Evolutionary conservation across 805 yeast species (phyloP).

Genomic region (Candida sanyiensis): DNA sequence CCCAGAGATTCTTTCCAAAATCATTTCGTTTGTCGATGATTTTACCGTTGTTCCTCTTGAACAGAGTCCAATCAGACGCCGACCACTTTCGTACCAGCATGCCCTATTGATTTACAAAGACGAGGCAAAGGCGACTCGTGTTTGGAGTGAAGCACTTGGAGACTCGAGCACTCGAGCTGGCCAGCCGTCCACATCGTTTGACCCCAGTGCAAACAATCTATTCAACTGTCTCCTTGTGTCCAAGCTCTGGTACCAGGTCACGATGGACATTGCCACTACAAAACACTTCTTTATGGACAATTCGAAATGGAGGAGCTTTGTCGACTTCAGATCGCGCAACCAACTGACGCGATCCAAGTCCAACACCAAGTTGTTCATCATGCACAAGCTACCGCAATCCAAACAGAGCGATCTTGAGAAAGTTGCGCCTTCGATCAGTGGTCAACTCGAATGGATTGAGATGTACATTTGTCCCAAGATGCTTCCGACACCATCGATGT

Average conservation of each 20-base stretch:
- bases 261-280: slow-evolving; percentile 49
- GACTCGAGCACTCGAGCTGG: slow-evolving; percentile 16
- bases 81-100: slow-evolving; percentile 63
- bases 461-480: slow-evolving; percentile 76
- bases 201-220: slow-evolving; percentile 29
- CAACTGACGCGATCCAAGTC: slow-evolving; percentile 19
- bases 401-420: slow-evolving; percentile 48
- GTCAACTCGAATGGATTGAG: slow-evolving; percentile 61
- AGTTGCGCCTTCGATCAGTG: slow-evolving; percentile 40
- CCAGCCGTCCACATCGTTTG: slow-evolving; percentile 16
- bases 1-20: slow-evolving; percentile 68
- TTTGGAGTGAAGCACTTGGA: slow-evolving; percentile 34
- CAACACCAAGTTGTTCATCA: slow-evolving; percentile 45
- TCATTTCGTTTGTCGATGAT: slow-evolving; percentile 55
- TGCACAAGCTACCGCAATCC: slow-evolving; percentile 58
- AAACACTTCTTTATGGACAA: slow-evolving; percentile 51
- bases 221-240: slow-evolving; percentile 65
- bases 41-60: slow-evolving; percentile 58
- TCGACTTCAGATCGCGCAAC: slow-evolving; percentile 11
- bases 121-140: slow-evolving; percentile 38
- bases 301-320: slow-evolving; percentile 38
- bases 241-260: slow-evolving; percentile 53
- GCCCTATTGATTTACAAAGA: slow-evolving; percentile 62
- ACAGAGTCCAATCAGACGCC: slow-evolving; percentile 51
- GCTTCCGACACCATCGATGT: slow-evolving; percentile 46